A percentile compares a stretch with the other conserved stretches of the same genome.
Conservation (phyloP, 139 green algal genomes). For the Chlamydomonas sphaeroides region DNA sequence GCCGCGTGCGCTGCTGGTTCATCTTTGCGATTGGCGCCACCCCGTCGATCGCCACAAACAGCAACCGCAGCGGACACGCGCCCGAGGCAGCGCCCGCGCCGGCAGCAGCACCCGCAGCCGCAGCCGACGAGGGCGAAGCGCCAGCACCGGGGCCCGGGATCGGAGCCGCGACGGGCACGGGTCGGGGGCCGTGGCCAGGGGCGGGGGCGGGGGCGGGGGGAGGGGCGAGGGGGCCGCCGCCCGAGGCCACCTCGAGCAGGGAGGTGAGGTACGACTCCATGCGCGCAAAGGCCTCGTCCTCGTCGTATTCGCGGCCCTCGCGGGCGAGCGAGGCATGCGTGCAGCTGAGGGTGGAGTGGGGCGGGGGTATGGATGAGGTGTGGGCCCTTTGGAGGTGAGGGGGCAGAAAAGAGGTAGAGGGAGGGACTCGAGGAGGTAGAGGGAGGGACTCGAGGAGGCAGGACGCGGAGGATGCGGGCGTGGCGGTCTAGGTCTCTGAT, state of each 20-base stretch:
- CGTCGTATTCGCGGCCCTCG: not conserved
- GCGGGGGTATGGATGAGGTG: no score
- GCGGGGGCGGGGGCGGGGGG: not conserved
- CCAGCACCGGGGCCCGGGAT: not conserved
- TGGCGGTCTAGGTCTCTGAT: no score
- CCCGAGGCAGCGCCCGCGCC: not conserved
- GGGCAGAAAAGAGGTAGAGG: no score
- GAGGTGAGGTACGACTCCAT: conserved; percentile 86
- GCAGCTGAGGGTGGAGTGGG: conserved; percentile 88
- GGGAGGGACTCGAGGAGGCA: no score
- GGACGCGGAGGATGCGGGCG: no score
- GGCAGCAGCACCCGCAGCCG: not conserved
- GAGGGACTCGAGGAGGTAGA: no score
- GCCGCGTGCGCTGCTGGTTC: conserved; percentile 88
- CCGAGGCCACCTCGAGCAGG: conserved; percentile 70
- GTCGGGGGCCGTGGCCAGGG: no score
- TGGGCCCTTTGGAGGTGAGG: no score
- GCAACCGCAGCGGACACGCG: conserved; percentile 23
- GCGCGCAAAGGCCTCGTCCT: conserved; percentile 10
- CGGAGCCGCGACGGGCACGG: no score
- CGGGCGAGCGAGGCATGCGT: conserved; percentile 17
- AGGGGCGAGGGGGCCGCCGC: not conserved
- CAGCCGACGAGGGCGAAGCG: not conserved
- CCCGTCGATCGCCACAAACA: conserved; percentile 75
- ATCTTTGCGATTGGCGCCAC: conserved; percentile 92